Base-by-base conservation (phyloP, 2,329 filamentous ascomycete genomes). In the Claviceps sp. region DNA sequence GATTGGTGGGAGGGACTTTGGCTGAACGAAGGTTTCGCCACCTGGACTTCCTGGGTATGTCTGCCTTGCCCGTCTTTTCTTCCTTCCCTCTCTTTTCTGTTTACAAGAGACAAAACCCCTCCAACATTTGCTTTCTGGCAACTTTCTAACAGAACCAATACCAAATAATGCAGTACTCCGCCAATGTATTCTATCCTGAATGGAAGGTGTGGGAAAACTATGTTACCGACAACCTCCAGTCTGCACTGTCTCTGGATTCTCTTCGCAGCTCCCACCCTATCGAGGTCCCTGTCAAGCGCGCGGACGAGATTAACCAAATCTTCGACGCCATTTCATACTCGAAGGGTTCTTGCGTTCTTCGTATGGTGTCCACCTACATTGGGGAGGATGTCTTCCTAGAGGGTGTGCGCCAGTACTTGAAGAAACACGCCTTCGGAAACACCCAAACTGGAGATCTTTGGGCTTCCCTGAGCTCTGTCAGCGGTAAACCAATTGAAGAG, bases 201-300 rank as follows among this genome's bases (percentile, higher is more conserved):
- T 97, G 91, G 91, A 95, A 95, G 70, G 89, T 97, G 14, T 97
- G 91, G 91, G 82, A 97, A 69, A 85, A 83, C 30, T 97, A 95
- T 66, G 90, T 97, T 52, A 90, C 87, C 37, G 90, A 96, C 64
- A 95, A 88, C 62, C 77, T 97, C 53, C 89, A 95, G 65, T 84
- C 87, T 56, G 91, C 91, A 2, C 76, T 97, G 40, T 84, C 84
- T 22, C 78, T 97, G 5, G 91, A 97, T 67, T 94, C 90, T 3
- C 73, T 97, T 50, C 82, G 91, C 60, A 96, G 89, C 78, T 95
- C 89, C 63, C 91, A 97, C 67, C 91, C 91, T 5, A 95, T 97
- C 54, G 91, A 97, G 68, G 90, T 96, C 1, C 91, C 91, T 1
- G 89, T 97, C 57, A 95, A 95, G 77, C 84, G 87, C 54, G 90